Conservation (phyloP, 495 filamentous ascomycete species). For the Aspergillus haitiensis region DNA sequence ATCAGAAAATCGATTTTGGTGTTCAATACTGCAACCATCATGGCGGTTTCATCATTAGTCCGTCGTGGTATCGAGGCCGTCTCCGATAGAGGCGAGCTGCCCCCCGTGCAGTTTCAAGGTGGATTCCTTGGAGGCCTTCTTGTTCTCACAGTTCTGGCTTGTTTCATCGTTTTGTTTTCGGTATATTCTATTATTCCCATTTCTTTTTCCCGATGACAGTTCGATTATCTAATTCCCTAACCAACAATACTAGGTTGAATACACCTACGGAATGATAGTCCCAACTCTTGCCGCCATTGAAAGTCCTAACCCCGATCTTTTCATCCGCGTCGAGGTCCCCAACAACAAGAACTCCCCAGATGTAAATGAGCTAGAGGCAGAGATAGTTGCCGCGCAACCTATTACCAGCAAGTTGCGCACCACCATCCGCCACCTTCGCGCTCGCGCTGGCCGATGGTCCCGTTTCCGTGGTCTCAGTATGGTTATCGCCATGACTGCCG, state of each 20-base stretch:
- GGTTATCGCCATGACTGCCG: constrained; percentile 34
- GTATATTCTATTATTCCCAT: constrained; percentile 19
- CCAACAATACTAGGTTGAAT: constrained; percentile 41
- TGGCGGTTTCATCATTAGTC: constrained; percentile 28
- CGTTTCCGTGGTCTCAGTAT: constrained; percentile 59
- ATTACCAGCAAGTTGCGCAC: constrained; percentile 60
- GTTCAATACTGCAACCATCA: constrained; percentile 10
- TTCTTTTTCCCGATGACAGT: background rate
- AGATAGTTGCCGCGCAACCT: constrained; percentile 39
- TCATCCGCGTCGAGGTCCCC: constrained; percentile 45
- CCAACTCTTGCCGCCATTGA: constrained; percentile 63
- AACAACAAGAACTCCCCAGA: constrained; percentile 37
- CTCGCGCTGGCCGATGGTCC: constrained; percentile 53
- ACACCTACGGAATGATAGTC: constrained; percentile 60
- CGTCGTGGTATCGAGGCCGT: constrained; percentile 34
- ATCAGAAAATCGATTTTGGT: background rate
- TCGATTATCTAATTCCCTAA: too few species aligned
- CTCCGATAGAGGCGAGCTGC: constrained; percentile 19
- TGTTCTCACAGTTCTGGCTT: constrained; percentile 24
- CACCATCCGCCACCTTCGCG: constrained; percentile 57
- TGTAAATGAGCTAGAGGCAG: constrained; percentile 34
- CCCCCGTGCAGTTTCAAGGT: constrained; percentile 18
- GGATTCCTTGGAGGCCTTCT: constrained; percentile 27
- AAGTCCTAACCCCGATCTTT: constrained; percentile 58
- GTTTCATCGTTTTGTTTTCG: constrained; percentile 20